Evolutionary conservation across 192 early-diverging fungal species (phyloP).

Genomic region (Coemansia sp.): DNA sequence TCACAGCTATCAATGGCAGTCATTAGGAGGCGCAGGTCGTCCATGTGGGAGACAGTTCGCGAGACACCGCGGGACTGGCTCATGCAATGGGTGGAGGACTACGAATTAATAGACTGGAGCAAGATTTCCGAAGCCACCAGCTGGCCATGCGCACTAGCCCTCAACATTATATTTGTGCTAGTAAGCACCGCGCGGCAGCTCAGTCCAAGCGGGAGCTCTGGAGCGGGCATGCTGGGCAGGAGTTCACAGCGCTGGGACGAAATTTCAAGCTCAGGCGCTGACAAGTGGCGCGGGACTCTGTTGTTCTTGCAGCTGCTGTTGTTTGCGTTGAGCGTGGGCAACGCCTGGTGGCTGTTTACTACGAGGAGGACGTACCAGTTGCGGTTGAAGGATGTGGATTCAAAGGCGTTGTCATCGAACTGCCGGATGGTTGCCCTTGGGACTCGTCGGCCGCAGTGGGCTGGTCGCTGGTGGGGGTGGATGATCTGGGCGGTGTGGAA

Average conservation of each 20-base stretch:
- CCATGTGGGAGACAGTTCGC: constrained; percentile 40
- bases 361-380: constrained; percentile 40
- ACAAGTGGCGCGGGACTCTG: constrained; percentile 14
- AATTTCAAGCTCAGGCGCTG: neutral
- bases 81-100: constrained; percentile 43
- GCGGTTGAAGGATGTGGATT: constrained; percentile 24
- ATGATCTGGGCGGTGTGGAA: constrained; percentile 34
- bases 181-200: constrained; percentile 28
- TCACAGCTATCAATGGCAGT: constrained; percentile 25
- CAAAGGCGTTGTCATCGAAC: constrained; percentile 17
- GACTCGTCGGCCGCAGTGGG: constrained; percentile 38
- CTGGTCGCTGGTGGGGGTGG: constrained; percentile 30
- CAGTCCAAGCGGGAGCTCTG: constrained; percentile 5
- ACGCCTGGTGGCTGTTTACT: constrained; percentile 34
- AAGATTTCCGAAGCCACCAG: constrained; percentile 43
- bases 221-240: constrained; percentile 1
- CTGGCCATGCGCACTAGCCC: constrained; percentile 45
- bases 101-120: constrained; percentile 54
- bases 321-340: constrained; percentile 34
- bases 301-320: constrained; percentile 26
- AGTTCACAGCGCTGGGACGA: neutral
- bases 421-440: constrained; percentile 38
- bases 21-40: constrained; percentile 21
- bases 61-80: constrained; percentile 50
- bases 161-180: constrained; percentile 40